phyloP scores from a whole-genome alignment of 495 filamentous ascomycete genomes.

The Hypoxylon intermedium region DNA sequence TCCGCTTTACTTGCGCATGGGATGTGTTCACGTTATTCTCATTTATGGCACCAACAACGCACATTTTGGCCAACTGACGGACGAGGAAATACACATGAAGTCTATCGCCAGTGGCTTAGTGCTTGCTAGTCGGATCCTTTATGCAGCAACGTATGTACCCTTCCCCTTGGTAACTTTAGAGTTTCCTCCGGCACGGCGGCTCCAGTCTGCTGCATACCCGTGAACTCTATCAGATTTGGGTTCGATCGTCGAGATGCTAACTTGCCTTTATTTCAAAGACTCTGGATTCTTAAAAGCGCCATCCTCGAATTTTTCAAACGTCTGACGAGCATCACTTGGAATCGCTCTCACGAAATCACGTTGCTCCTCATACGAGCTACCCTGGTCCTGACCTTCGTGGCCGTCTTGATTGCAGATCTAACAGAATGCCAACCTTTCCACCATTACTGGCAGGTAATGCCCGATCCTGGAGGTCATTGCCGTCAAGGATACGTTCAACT shows the following conservation, averaged over 20 bases:
- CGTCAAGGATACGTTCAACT: conserved; percentile 84
- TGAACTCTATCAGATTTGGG: not conserved
- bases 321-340: conserved; percentile 71
- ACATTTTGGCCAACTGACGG: conserved; percentile 52
- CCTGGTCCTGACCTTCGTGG: conserved; percentile 76
- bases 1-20: conserved; percentile 83
- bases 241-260: conserved; percentile 26
- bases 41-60: conserved; percentile 89
- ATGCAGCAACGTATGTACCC: conserved; percentile 69
- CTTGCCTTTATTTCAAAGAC: conserved; percentile 53
- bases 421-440: conserved; percentile 83
- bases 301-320: conserved; percentile 90
- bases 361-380: conserved; percentile 75
- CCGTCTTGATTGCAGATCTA: conserved; percentile 79
- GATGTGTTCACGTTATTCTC: conserved; percentile 82
- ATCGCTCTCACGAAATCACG: conserved; percentile 69
- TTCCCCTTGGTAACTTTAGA: not conserved
- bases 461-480: conserved; percentile 85
- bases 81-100: conserved; percentile 57
- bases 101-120: conserved; percentile 69
- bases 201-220: not conserved
- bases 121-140: conserved; percentile 69
- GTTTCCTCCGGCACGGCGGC: not conserved
- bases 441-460: conserved; percentile 90
- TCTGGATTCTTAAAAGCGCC: conserved; percentile 91